Percentiles rank a stretch among this genome's conserved stretches.
Evolutionary conservation across 108 stramenopile genomes (phyloP).

Genomic region (Nitzschia inconspicua): DNA sequence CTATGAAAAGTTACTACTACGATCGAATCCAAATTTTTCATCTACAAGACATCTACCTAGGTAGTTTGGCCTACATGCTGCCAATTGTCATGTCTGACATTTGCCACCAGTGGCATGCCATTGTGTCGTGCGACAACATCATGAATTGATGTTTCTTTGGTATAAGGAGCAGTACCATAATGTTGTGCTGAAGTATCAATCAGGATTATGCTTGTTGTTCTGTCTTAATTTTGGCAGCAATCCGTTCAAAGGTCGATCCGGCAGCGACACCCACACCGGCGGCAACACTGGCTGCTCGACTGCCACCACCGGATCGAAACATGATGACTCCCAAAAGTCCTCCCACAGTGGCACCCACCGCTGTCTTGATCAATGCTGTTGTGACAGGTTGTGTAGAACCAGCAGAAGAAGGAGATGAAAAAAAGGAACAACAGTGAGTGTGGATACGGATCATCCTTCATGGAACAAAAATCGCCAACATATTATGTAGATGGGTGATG

Average conservation of each 20-base stretch:
- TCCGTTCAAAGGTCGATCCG: slow-evolving; percentile 52
- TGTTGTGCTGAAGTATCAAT: too few relatives aligned
- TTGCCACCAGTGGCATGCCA: too few relatives aligned
- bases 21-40: too few relatives aligned
- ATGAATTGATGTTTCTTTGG: too few relatives aligned
- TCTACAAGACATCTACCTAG: too few relatives aligned
- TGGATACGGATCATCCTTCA: neutral
- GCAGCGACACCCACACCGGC: slow-evolving; percentile 48
- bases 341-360: slow-evolving; percentile 39
- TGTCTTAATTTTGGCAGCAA: too few relatives aligned
- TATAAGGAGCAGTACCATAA: too few relatives aligned
- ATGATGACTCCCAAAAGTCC: slow-evolving; percentile 43
- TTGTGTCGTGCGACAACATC: too few relatives aligned
- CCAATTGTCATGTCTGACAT: too few relatives aligned
- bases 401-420: neutral
- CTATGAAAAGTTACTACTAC: too few relatives aligned
- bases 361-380: slow-evolving; percentile 30
- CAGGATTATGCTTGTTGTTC: too few relatives aligned
- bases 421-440: neutral
- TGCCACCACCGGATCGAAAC: slow-evolving; percentile 44
- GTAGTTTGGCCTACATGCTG: too few relatives aligned
- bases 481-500: neutral
- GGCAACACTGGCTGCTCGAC: slow-evolving; percentile 39
- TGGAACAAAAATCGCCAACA: neutral
- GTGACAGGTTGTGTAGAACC: neutral